Base-by-base conservation (phyloP, 1,284 basidiomycete species). In the Microbotryomycetes sp. region DNA sequence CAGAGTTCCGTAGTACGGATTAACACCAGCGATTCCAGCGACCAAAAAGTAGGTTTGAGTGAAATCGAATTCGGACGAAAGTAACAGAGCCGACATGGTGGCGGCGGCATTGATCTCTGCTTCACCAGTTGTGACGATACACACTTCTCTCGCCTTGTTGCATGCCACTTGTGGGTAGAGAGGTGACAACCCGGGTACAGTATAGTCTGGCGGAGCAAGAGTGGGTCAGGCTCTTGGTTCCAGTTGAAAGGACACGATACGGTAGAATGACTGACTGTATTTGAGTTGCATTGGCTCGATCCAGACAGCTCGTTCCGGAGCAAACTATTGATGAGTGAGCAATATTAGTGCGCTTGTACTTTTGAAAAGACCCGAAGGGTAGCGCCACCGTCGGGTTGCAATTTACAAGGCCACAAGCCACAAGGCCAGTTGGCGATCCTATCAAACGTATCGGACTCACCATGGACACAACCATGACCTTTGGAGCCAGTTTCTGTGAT, bases 21-120 rank as follows among this genome's bases (percentile, higher is more conserved):
- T 80, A 51, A 79, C 72, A 1, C 80, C 81, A 0, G 77, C 79
- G 50, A 80, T 78, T 18, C 81, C 81, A 6, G 76, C 78, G 55
- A 81, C 72, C 56, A 81, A 70, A 70, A 80, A 81, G 70, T 81
- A 82, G 0, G 80, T 80, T 52, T 70, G 57, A 1, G 68, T 75
- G n/a, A 81, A 73, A 71, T 81, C 73, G 69, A 82, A 81, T 26
- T 70, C 52, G 4, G 73, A 59, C 1, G 75, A 74, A 35, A 75
- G 68, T 4, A 77, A 65, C 45, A 81, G 70, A 0, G 79, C 75
- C 35, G 75, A 70, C 45, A 78, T 73, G 0, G 64, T 66, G 5
- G 76, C 66, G 2, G 80, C 80, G 0, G 81, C 80, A 66, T 82
- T 81, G 68, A 81, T 81, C 70, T 82, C 79, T 28, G 72, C 72